Percentiles rank a stretch among this genome's conserved stretches.
Conservation (phyloP, 2,329 filamentous ascomycete genomes). For the Lizonia empirigonia region DNA sequence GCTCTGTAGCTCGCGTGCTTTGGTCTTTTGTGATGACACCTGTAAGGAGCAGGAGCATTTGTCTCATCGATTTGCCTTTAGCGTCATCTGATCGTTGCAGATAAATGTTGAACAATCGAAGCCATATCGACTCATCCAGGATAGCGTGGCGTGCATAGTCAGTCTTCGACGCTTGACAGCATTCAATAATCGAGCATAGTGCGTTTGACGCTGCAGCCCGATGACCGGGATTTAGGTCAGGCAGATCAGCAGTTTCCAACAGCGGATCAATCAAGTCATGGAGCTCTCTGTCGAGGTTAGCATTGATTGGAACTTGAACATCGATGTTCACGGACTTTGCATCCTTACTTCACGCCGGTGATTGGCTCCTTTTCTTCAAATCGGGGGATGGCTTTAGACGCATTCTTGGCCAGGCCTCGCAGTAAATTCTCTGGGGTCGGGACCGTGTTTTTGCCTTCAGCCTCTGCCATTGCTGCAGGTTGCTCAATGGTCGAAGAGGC, state of each 20-base stretch:
- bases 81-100: conserved; percentile 51
- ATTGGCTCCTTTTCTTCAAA: conserved; percentile 33
- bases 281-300: conserved; percentile 40
- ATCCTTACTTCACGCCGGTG: conserved; percentile 45
- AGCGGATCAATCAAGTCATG: conserved; percentile 36
- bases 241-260: conserved; percentile 41
- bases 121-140: conserved; percentile 48
- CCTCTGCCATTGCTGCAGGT: conserved; percentile 3
- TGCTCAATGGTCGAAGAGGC: neutral
- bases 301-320: conserved; percentile 12
- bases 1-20: conserved; percentile 25
- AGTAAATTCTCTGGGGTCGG: conserved; percentile 36
- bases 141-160: conserved; percentile 38
- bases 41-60: conserved; percentile 52
- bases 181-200: conserved; percentile 53
- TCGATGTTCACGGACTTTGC: conserved; percentile 44
- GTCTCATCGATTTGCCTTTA: conserved; percentile 55
- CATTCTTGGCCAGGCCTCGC: conserved; percentile 35
- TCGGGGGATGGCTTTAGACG: conserved; percentile 32
- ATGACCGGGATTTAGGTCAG: conserved; percentile 45
- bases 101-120: conserved; percentile 48
- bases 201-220: conserved; percentile 56
- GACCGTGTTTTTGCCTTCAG: conserved; percentile 4
- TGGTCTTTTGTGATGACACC: conserved; percentile 41
- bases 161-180: conserved; percentile 40